Conservation (phyloP, 768 basidiomycete genomes). For the Artomyces pyxidatus region DNA sequence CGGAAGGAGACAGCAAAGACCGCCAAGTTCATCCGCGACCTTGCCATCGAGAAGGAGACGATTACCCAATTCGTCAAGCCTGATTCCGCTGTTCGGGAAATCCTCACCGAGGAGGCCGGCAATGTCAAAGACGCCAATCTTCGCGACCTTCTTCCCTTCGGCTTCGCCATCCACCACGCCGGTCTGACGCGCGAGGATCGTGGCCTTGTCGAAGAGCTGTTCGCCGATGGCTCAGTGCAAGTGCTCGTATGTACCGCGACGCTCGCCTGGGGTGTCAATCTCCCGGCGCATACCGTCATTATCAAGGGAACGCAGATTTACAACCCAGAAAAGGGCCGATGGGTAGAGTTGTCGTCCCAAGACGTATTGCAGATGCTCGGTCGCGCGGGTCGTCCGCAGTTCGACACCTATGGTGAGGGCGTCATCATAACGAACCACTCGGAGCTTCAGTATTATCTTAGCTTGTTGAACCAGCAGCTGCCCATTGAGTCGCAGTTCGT, state of each 20-base stretch:
- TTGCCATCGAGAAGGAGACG: slow-evolving; percentile 94
- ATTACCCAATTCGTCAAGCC: slow-evolving; percentile 95
- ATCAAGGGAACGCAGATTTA: slow-evolving; percentile 99
- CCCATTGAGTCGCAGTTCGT: slow-evolving; percentile 97
- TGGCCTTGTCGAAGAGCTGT: slow-evolving; percentile 87
- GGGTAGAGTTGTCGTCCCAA: slow-evolving; percentile 92
- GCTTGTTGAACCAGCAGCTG: slow-evolving; percentile 91
- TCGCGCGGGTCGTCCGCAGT: slow-evolving; percentile 94
- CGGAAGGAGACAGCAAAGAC: slow-evolving; percentile 98
- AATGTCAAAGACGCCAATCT: slow-evolving; percentile 79
- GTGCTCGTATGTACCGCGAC: slow-evolving; percentile 97
- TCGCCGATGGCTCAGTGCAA: slow-evolving; percentile 85
- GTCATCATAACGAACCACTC: slow-evolving; percentile 98
- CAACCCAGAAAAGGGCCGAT: slow-evolving; percentile 96
- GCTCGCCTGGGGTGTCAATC: slow-evolving; percentile 98
- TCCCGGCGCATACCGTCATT: slow-evolving; percentile 96
- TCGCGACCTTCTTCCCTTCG: slow-evolving; percentile 88
- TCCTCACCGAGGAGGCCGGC: slow-evolving; percentile 75
- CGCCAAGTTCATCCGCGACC: slow-evolving; percentile 86
- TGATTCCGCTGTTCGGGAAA: slow-evolving; percentile 85
- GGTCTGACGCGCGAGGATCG: slow-evolving; percentile 93
- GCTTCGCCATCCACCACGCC: slow-evolving; percentile 96
- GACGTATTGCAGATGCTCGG: slow-evolving; percentile 99
- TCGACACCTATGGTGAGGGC: slow-evolving; percentile 94
- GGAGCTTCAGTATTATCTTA: slow-evolving; percentile 95